Percentiles rank a stretch among this genome's conserved stretches.
Conservation (phyloP, 2,329 filamentous ascomycete genomes). For the Coniosporium tulheliwenetii region DNA sequence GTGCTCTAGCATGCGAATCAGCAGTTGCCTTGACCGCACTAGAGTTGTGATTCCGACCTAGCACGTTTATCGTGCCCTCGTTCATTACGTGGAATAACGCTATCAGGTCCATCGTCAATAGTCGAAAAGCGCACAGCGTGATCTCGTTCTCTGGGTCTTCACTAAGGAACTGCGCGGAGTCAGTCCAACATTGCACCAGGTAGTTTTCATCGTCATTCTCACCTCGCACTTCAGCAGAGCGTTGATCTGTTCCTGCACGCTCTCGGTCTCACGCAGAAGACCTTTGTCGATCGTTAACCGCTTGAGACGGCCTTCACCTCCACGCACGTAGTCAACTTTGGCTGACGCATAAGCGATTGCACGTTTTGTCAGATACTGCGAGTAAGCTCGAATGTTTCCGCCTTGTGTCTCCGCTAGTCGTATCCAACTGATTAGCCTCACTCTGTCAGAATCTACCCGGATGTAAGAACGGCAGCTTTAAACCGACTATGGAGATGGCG, state of each 20-base stretch:
- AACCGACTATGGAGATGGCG: too few relatives aligned
- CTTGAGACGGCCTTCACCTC: slow-evolving; percentile 69
- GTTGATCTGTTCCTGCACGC: slow-evolving; percentile 73
- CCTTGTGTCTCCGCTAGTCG: slow-evolving; percentile 85
- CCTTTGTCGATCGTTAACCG: slow-evolving; percentile 82
- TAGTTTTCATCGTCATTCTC: too few relatives aligned
- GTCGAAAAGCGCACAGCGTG: slow-evolving; percentile 78
- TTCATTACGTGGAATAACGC: slow-evolving; percentile 91
- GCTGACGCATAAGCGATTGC: slow-evolving; percentile 72
- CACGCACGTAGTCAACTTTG: slow-evolving; percentile 78
- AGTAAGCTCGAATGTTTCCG: slow-evolving; percentile 83
- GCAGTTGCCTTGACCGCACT: too few relatives aligned
- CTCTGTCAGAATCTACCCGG: too few relatives aligned
- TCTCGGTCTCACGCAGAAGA: slow-evolving; percentile 77
- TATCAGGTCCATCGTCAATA: slow-evolving; percentile 79
- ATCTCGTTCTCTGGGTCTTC: slow-evolving; percentile 93
- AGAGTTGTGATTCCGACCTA: too few relatives aligned
- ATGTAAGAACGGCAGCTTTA: too few relatives aligned
- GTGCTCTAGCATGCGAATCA: too few relatives aligned
- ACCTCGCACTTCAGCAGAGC: slow-evolving; percentile 84
- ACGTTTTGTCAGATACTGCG: slow-evolving; percentile 70
- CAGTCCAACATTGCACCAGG: too few relatives aligned
- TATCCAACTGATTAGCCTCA: too few relatives aligned
- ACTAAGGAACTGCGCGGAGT: slow-evolving; percentile 21
- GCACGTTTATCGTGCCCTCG: slow-evolving; percentile 89